phyloP scores from a whole-genome alignment of 148 eudicot genomes.

The Pharnaceum exiguum region DNA sequence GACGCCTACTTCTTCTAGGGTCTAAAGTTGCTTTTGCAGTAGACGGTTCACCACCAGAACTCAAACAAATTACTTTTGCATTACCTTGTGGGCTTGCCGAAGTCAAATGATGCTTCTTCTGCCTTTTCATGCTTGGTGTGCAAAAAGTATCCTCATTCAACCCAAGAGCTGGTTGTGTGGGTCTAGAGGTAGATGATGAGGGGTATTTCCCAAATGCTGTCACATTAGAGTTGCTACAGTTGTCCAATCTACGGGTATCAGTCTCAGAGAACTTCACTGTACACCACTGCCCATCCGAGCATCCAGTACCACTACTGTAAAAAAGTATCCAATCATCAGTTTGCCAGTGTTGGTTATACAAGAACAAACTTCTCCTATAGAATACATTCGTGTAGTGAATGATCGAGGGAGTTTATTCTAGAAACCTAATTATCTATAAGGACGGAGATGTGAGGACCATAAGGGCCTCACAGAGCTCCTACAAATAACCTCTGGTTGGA shows the following conservation, averaged over 20 bases:
- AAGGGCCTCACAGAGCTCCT: too few species aligned
- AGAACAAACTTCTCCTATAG: too few species aligned
- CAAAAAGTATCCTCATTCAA: constrained; percentile 10
- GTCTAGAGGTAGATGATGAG: constrained; percentile 10
- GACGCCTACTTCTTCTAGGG: constrained; percentile 17
- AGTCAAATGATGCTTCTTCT: constrained; percentile 37
- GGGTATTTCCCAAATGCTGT: constrained; percentile 5
- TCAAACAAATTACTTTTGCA: constrained; percentile 32
- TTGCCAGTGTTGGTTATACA: too few species aligned
- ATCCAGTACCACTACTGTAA: constrained; percentile 11
- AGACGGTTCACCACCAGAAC: constrained; percentile 38
- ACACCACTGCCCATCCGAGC: neutral
- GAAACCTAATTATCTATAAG: too few species aligned
- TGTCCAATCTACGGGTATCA: neutral
- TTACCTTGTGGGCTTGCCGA: constrained; percentile 35
- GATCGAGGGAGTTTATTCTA: too few species aligned
- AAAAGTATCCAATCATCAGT: neutral
- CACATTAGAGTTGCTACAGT: neutral
- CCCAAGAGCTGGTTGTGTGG: constrained; percentile 5
- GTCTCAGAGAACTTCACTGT: constrained; percentile 6
- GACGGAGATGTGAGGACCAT: too few species aligned
- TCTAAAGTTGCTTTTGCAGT: constrained; percentile 31
- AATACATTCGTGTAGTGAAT: too few species aligned
- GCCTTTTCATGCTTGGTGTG: constrained; percentile 35
- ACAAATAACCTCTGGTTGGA: too few species aligned